Percentiles rank a stretch among this genome's conserved stretches.
Conservation (phyloP, 2,329 filamentous ascomycete species). For the Hymenoscyphus repandus region DNA sequence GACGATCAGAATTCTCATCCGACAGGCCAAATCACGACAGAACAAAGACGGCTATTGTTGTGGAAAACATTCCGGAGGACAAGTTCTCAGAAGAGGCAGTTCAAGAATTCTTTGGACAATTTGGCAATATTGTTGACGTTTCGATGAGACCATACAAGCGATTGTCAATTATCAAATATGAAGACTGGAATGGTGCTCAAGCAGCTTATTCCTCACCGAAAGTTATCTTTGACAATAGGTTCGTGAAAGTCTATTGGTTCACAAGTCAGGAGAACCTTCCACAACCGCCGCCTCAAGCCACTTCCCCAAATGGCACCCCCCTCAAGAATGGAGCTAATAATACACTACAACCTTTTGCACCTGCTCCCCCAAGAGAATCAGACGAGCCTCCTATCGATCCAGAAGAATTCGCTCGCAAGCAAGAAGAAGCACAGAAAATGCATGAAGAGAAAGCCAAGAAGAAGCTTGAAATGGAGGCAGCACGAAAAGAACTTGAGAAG, state of each 20-base stretch:
- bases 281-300: slow-evolving; percentile 27
- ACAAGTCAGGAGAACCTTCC: slow-evolving; percentile 42
- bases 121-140: slow-evolving; percentile 61
- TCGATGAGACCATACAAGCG: slow-evolving; percentile 61
- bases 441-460: slow-evolving; percentile 62
- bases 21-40: slow-evolving; percentile 58
- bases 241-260: slow-evolving; percentile 80
- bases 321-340: slow-evolving; percentile 24
- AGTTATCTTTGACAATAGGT: slow-evolving; percentile 77
- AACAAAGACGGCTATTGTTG: slow-evolving; percentile 62
- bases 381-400: slow-evolving; percentile 54
- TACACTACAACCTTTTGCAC: slow-evolving; percentile 10
- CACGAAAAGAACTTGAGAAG: slow-evolving; percentile 59
- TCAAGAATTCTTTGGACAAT: slow-evolving; percentile 64
- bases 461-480: slow-evolving; percentile 56
- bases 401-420: slow-evolving; percentile 62
- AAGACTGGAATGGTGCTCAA: slow-evolving; percentile 59
- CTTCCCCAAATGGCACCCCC: slow-evolving; percentile 24
- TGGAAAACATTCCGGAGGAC: slow-evolving; percentile 73
- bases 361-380: slow-evolving; percentile 18
- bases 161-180: slow-evolving; percentile 65
- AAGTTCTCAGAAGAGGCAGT: slow-evolving; percentile 61
- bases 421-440: slow-evolving; percentile 65
- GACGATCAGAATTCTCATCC: slow-evolving; percentile 54
- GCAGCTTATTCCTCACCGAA: slow-evolving; percentile 72